Conservation (phyloP, 805 yeast genomes). For the Candida yuanshanica region DNA sequence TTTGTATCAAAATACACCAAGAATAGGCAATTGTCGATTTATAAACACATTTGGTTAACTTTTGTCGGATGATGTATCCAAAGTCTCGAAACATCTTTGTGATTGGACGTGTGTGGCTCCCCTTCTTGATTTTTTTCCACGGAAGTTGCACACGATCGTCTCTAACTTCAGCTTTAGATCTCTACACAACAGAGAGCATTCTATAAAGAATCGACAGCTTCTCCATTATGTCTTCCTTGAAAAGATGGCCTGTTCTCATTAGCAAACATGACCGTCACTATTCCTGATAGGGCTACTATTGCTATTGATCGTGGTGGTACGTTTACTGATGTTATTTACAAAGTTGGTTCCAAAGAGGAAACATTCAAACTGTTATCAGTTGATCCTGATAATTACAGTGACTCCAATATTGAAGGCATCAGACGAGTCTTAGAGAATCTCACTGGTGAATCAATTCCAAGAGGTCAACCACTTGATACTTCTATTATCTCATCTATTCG, state of each 20-base stretch:
- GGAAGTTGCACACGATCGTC: neutral
- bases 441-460: slow-evolving; percentile 28
- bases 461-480: slow-evolving; percentile 28
- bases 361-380: slow-evolving; percentile 43
- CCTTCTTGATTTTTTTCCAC: too few relatives aligned
- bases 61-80: too few relatives aligned
- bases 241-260: too few relatives aligned
- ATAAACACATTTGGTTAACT: too few relatives aligned
- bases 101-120: too few relatives aligned
- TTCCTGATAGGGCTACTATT: slow-evolving; percentile 6
- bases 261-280: slow-evolving; percentile 5
- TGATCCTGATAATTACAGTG: slow-evolving; percentile 42
- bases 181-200: too few relatives aligned
- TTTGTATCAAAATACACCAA: too few relatives aligned
- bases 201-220: too few relatives aligned
- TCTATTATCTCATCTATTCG: slow-evolving; percentile 36
- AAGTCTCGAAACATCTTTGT: too few relatives aligned
- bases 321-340: slow-evolving; percentile 42
- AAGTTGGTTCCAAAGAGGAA: slow-evolving; percentile 33
- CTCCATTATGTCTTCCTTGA: too few relatives aligned
- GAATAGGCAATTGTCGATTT: too few relatives aligned
- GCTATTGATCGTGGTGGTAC: slow-evolving; percentile 35
- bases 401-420: slow-evolving; percentile 48
- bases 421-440: slow-evolving; percentile 38
- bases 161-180: neutral